Evolutionary conservation across 768 basidiomycete genomes (phyloP).

Genomic region (Russula compacta): DNA sequence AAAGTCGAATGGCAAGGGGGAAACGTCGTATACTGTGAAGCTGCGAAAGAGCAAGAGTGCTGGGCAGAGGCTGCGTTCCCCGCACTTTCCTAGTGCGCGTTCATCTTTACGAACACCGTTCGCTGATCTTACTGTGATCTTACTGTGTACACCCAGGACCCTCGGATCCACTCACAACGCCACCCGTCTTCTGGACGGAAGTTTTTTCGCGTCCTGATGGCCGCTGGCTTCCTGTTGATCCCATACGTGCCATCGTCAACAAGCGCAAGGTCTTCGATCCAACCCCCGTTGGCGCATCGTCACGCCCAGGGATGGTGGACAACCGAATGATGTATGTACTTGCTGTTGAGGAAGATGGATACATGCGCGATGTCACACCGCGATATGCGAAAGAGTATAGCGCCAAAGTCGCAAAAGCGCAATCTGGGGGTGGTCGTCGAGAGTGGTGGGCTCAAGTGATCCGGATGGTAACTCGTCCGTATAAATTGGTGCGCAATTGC

Average conservation of each 20-base stretch:
- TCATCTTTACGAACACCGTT: not conserved
- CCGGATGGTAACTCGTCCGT: conserved; percentile 56
- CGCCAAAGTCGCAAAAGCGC: conserved; percentile 72
- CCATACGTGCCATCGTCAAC: conserved; percentile 70
- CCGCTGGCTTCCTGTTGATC: conserved; percentile 91
- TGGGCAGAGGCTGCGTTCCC: conserved; percentile 36
- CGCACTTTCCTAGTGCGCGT: conserved; percentile 1
- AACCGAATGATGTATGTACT: conserved; percentile 92
- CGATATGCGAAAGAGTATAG: conserved; percentile 79
- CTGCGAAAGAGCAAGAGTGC: conserved; percentile 49
- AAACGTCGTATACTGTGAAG: conserved; percentile 48
- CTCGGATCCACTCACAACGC: conserved; percentile 50
- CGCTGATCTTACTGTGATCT: not conserved
- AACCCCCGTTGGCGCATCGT: conserved; percentile 17
- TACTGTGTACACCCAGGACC: conserved; percentile 17
- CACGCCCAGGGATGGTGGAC: conserved; percentile 33
- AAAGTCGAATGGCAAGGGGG: conserved; percentile 41
- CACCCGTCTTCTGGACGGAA: conserved; percentile 95
- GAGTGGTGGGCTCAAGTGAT: conserved; percentile 84
- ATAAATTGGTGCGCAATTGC: conserved; percentile 52
- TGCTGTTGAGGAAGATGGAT: conserved; percentile 91
- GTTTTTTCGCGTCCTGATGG: conserved; percentile 89
- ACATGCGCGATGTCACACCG: conserved; percentile 82
- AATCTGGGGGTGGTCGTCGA: conserved; percentile 56
- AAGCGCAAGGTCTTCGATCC: conserved; percentile 79